Evolutionary conservation across 2,329 filamentous ascomycete species (phyloP).

Genomic region (Cladophialophora psammophila): DNA sequence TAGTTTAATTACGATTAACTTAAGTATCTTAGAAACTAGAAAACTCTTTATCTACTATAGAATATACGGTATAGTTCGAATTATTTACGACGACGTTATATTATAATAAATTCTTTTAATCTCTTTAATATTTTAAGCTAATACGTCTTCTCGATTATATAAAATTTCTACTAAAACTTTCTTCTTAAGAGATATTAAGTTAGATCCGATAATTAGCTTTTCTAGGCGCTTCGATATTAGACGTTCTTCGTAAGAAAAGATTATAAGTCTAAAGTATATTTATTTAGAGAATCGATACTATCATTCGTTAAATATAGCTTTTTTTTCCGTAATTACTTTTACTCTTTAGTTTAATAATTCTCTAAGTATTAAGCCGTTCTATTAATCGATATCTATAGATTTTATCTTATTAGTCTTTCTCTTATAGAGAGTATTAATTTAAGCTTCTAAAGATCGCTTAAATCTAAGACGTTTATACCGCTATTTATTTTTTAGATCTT

Average conservation of each 20-base stretch:
- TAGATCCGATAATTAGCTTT: too few species aligned
- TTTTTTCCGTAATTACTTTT: background rate
- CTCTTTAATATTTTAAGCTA: conserved; percentile 7
- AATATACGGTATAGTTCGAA: background rate
- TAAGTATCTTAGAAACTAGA: background rate
- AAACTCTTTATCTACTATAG: conserved; percentile 4
- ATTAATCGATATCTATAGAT: background rate
- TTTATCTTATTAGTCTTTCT: conserved; percentile 1
- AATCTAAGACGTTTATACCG: background rate
- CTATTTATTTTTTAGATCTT: conserved; percentile 11
- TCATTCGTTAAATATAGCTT: background rate
- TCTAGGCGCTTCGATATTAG: too few species aligned
- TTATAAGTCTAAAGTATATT: too few species aligned
- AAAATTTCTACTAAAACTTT: conserved; percentile 1
- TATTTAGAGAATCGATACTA: background rate
- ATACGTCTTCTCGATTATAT: conserved; percentile 2
- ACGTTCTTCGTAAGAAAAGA: too few species aligned
- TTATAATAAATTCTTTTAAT: too few species aligned
- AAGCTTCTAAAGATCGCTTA: background rate
- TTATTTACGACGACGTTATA: conserved; percentile 1
- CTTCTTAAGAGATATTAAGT: too few species aligned
- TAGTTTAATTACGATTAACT: conserved; percentile 1
- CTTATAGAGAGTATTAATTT: conserved; percentile 10
- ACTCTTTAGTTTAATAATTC: background rate
- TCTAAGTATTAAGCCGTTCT: background rate